Conservation (phyloP, 2,329 filamentous ascomycete species). For the Trichophyton equinum region DNA sequence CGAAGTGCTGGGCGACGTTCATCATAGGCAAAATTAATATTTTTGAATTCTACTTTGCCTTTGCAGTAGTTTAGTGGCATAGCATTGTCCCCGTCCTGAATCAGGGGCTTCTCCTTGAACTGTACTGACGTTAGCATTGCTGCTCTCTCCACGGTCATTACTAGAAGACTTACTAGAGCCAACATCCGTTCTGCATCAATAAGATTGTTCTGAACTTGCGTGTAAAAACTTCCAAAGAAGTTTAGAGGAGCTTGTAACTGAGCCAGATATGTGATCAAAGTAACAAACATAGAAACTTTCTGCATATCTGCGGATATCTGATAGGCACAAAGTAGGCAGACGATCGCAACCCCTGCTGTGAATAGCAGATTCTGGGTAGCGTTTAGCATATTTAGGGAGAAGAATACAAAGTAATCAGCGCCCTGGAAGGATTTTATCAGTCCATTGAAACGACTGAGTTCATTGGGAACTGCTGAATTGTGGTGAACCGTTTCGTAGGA, state of each 20-base stretch:
- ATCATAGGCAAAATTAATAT: background rate
- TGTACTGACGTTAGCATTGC: background rate
- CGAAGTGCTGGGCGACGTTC: background rate
- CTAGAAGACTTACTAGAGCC: slow-evolving; percentile 35
- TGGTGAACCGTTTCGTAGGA: slow-evolving; percentile 50
- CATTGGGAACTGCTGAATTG: slow-evolving; percentile 49
- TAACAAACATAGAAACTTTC: slow-evolving; percentile 55
- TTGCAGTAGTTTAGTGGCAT: background rate
- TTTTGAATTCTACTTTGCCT: background rate
- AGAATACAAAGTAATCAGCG: slow-evolving; percentile 45
- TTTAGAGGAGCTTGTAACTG: slow-evolving; percentile 59
- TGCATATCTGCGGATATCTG: slow-evolving; percentile 52
- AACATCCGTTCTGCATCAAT: slow-evolving; percentile 47
- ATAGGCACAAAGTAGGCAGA: slow-evolving; percentile 56
- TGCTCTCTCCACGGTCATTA: too few relatives aligned
- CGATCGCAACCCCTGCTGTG: slow-evolving; percentile 52
- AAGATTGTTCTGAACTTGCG: slow-evolving; percentile 44
- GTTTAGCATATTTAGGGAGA: slow-evolving; percentile 48
- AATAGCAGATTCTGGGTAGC: slow-evolving; percentile 53
- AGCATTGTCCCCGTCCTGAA: background rate
- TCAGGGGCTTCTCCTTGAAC: background rate
- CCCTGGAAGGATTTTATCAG: slow-evolving; percentile 46
- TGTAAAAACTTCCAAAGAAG: slow-evolving; percentile 51
- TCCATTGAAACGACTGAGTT: slow-evolving; percentile 45
- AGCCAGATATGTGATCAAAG: slow-evolving; percentile 61